phyloP scores from a whole-genome alignment of 768 basidiomycete species.

The Crepidotus variabilis region DNA sequence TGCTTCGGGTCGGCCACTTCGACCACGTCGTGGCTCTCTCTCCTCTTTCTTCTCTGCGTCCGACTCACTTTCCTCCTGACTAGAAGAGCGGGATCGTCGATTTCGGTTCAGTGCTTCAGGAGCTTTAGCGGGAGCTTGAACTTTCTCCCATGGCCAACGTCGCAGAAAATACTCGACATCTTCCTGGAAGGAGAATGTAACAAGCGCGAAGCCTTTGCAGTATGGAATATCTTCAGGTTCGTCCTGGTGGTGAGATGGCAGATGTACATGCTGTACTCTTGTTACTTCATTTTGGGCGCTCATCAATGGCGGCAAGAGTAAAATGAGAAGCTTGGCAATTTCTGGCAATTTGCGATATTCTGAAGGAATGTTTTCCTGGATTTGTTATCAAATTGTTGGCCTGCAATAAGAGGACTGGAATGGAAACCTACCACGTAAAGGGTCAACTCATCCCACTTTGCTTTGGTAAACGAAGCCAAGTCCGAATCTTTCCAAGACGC shows the following conservation, averaged over 20 bases:
- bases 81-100: too few relatives aligned
- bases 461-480: constrained; percentile 22
- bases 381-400: neutral
- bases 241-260: constrained; percentile 66
- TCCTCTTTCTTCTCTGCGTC: constrained; percentile 1
- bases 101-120: constrained; percentile 36
- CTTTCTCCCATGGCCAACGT: constrained; percentile 59
- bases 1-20: constrained; percentile 23
- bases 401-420: neutral
- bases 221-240: constrained; percentile 47
- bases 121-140: constrained; percentile 33
- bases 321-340: constrained; percentile 41
- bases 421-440: constrained; percentile 68
- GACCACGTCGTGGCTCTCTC: neutral
- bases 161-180: constrained; percentile 40
- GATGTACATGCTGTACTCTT: constrained; percentile 47
- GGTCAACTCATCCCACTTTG: constrained; percentile 60
- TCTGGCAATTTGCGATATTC: constrained; percentile 47
- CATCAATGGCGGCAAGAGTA: constrained; percentile 24
- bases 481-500: constrained; percentile 13
- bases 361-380: constrained; percentile 68
- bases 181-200: constrained; percentile 43
- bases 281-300: neutral
- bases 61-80: too few relatives aligned
- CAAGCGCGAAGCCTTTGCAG: constrained; percentile 75